phyloP scores from a whole-genome alignment of 495 filamentous ascomycete species.

The Talaromyces borbonicus region DNA sequence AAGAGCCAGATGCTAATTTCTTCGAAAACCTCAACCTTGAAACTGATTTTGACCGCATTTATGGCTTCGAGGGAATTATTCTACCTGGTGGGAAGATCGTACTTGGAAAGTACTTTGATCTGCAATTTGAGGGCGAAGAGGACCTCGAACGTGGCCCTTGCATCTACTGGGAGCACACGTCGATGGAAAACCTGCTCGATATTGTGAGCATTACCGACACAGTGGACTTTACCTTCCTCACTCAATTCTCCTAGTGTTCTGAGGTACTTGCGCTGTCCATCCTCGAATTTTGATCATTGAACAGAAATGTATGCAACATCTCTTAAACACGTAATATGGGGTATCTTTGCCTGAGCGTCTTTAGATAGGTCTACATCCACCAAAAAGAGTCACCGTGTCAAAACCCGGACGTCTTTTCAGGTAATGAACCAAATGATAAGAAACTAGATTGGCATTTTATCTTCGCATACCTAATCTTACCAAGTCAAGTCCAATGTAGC shows the following conservation, averaged over 20 bases:
- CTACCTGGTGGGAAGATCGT: conserved; percentile 38
- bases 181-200: background rate
- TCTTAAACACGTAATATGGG: too few species aligned
- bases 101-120: conserved; percentile 38
- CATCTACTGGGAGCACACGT: conserved; percentile 41
- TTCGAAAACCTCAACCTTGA: conserved; percentile 13
- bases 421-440: too few species aligned
- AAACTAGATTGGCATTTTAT: too few species aligned
- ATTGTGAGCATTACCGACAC: background rate
- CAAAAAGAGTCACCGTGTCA: too few species aligned
- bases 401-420: too few species aligned
- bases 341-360: too few species aligned
- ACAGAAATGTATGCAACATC: too few species aligned
- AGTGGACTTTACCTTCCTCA: background rate
- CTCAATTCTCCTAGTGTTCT: background rate
- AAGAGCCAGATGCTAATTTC: conserved; percentile 12
- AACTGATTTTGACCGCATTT: conserved; percentile 16
- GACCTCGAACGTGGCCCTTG: conserved; percentile 35
- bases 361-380: too few species aligned
- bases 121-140: conserved; percentile 13
- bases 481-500: too few species aligned
- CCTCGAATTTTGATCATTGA: too few species aligned
- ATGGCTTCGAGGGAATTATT: conserved; percentile 40
- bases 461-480: too few species aligned
- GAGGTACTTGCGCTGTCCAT: too few species aligned